Base-by-base conservation (phyloP, 768 basidiomycete genomes). In the Termitomyces titanicus region DNA sequence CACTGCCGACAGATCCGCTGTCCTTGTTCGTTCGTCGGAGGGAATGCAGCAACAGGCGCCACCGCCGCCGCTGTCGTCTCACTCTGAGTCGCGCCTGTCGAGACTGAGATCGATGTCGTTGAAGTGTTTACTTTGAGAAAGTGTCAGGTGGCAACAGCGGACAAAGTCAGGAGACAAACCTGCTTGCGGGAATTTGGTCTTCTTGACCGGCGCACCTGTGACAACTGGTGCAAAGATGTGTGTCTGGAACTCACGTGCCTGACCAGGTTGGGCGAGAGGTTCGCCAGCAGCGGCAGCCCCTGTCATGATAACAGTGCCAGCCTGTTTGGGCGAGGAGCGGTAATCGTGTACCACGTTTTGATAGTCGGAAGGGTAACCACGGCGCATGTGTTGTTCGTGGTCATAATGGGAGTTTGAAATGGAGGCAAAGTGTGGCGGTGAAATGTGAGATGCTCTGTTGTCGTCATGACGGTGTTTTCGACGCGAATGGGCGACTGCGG, bases 1-100 rank as follows among this genome's bases (percentile, higher is more conserved):
- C 89, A 92, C 63, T 88, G 86, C 6, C 88, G 74, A 66, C 89
- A 91, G 46, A 88, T 89, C 22, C 89, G 74, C 64, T 90, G 89
- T 0, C 89, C 89, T 48, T 79, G 74, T 1, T 77, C 73, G 63
- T 88, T 88, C 0, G 74, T 75, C 1, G 80, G 59, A 0, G 80
- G 75, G 61, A 69, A 82, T 4, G 70, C 60, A 18, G 69, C 59
- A 9, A 59, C 54, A 5, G 68, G 63, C 17, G 65, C 64, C n/a
- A 54, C 49, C 31, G 17, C 17, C 7, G 48, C 9, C 0, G 48
- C 11, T 1, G 47, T 10, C 3, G 34, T 2, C 3, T 49, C 48
- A 17, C 17, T 17, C 22, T 35, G 53, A 17, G 55, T 12, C 6
- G 46, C 34, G 7, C 42, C 54, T 37, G 44, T 37, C 10, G 47